Percentiles rank a stretch among this genome's conserved stretches.
Conservation (phyloP, 148 eudicot species). For the Amaranthus palmeri region DNA sequence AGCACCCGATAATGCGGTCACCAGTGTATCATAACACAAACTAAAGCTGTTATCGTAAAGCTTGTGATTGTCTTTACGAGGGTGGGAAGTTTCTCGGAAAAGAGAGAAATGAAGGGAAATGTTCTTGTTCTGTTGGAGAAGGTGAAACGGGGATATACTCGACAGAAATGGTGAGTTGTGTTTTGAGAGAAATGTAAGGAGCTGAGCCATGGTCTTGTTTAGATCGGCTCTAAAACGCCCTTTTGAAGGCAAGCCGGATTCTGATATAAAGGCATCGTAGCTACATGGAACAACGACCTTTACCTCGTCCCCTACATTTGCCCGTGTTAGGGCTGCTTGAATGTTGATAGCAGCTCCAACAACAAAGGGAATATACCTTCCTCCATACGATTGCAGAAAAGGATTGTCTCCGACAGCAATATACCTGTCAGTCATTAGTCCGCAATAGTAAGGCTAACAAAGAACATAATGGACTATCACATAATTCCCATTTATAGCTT, state of each 20-base stretch:
- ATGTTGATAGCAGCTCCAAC: constrained; percentile 79
- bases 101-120: constrained; percentile 64
- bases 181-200: constrained; percentile 57
- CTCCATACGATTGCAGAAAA: constrained; percentile 63
- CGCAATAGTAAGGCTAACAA: too few relatives aligned
- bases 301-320: constrained; percentile 55
- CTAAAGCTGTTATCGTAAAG: constrained; percentile 63
- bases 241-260: constrained; percentile 62
- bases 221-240: constrained; percentile 66
- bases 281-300: constrained; percentile 82
- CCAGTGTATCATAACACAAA: constrained; percentile 58
- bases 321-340: constrained; percentile 58
- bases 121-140: constrained; percentile 53
- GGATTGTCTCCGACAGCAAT: constrained; percentile 82
- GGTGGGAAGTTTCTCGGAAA: constrained; percentile 52
- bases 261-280: constrained; percentile 57
- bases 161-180: constrained; percentile 65
- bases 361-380: constrained; percentile 51
- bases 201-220: constrained; percentile 70
- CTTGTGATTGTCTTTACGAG: constrained; percentile 49
- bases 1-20: constrained; percentile 50
- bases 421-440: constrained; percentile 43
- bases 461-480: too few relatives aligned
- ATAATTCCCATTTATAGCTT: not conserved
- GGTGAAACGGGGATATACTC: constrained; percentile 63